Evolutionary conservation across 768 basidiomycete genomes (phyloP).

Genomic region (Lactarius sanguifluus): DNA sequence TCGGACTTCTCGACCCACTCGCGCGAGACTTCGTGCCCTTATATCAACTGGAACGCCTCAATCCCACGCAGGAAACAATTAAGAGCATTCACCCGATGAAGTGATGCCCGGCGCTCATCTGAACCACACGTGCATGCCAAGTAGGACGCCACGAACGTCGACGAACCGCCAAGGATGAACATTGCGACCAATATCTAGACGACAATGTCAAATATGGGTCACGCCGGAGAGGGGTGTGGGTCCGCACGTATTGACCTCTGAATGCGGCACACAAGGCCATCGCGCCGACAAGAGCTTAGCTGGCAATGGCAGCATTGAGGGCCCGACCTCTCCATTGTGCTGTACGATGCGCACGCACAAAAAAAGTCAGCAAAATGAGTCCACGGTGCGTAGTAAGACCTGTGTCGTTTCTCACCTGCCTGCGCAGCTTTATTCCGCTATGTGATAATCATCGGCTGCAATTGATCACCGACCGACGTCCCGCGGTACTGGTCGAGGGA

Average conservation of each 20-base stretch:
- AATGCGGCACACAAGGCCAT: conserved; percentile 33
- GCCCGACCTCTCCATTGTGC: conserved; percentile 20
- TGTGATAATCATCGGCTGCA: background rate
- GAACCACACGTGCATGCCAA: conserved; percentile 68
- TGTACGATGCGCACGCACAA: background rate
- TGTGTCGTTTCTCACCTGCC: conserved; percentile 5
- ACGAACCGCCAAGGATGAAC: conserved; percentile 51
- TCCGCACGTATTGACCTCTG: conserved; percentile 27
- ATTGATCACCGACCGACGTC: background rate
- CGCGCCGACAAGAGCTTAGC: conserved; percentile 35
- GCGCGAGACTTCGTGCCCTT: conserved; percentile 42
- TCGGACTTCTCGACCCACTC: conserved; percentile 39
- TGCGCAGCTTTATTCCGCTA: background rate
- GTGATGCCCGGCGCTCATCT: conserved; percentile 66
- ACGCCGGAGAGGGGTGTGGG: background rate
- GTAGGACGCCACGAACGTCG: conserved; percentile 72
- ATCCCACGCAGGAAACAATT: conserved; percentile 66
- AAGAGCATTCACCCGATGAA: conserved; percentile 52
- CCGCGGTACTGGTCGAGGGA: conserved; percentile 4
- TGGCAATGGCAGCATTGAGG: conserved; percentile 32
- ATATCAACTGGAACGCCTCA: conserved; percentile 56
- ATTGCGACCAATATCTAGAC: conserved; percentile 40
- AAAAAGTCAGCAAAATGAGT: background rate
- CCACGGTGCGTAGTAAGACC: background rate
- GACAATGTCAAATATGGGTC: background rate